phyloP scores from a whole-genome alignment of 1,139 yeast species.

The Citeromyces siamensis region DNA sequence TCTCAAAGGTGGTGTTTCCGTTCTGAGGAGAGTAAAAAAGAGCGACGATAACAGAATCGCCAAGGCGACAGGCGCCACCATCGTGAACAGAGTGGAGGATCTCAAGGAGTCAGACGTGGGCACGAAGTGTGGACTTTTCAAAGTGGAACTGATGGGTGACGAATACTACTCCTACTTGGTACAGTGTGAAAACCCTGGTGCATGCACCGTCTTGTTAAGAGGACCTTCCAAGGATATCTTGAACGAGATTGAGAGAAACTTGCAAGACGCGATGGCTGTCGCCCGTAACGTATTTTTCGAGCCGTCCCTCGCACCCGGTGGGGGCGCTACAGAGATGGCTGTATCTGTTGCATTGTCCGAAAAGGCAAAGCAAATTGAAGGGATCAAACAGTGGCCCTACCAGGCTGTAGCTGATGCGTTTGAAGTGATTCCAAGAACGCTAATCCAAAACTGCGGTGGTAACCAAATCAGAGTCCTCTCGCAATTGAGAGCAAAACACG shows the following conservation, averaged over 20 bases:
- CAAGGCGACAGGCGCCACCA: conserved; percentile 95
- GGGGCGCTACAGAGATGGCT: conserved; percentile 99
- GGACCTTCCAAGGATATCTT: conserved; percentile 97
- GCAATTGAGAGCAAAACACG: conserved; percentile 92
- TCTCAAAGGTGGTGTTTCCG: conserved; percentile 87
- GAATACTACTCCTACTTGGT: conserved; percentile 87
- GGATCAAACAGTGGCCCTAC: conserved; percentile 97
- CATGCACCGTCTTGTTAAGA: conserved; percentile 85
- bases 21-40: conserved; percentile 89
- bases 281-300: conserved; percentile 92
- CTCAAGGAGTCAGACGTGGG: conserved; percentile 87
- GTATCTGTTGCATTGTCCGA: conserved; percentile 82
- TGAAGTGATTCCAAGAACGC: conserved; percentile 95
- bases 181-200: conserved; percentile 76
- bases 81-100: conserved; percentile 92
- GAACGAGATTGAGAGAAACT: conserved; percentile 91
- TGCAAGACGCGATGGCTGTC: conserved; percentile 98
- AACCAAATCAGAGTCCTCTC: conserved; percentile 85
- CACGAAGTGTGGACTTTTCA: conserved; percentile 77
- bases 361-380: conserved; percentile 86
- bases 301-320: conserved; percentile 95
- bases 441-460: conserved; percentile 96
- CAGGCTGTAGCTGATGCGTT: conserved; percentile 98
- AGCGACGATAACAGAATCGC: conserved; percentile 95
- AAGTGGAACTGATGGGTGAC: conserved; percentile 92